Evolutionary conservation across 1,284 basidiomycete species (phyloP).

Genomic region (Naganishia albida): DNA sequence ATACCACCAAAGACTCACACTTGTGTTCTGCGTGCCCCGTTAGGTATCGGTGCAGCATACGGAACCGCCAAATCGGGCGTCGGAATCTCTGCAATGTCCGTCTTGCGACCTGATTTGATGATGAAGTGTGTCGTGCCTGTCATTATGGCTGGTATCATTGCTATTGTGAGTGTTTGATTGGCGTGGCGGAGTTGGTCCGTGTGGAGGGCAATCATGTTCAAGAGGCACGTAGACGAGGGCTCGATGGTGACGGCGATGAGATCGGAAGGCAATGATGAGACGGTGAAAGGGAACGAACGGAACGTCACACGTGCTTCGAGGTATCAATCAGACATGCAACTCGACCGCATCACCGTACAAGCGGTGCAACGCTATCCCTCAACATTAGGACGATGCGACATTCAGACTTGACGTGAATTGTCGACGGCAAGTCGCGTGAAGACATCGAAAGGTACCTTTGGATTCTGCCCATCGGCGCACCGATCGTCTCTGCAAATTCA

Average conservation of each 20-base stretch:
- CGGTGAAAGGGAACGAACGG: background rate
- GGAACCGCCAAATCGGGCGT: slow-evolving; percentile 99
- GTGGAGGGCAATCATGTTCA: too few species aligned
- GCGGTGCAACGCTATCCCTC: too few species aligned
- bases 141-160: slow-evolving; percentile 99
- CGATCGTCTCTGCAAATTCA: too few species aligned
- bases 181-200: background rate
- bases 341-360: too few species aligned
- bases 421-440: too few species aligned
- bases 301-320: too few species aligned
- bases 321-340: too few species aligned
- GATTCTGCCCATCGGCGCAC: too few species aligned
- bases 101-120: slow-evolving; percentile 90
- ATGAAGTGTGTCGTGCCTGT: slow-evolving; percentile 96
- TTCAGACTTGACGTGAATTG: too few species aligned
- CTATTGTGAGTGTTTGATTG: slow-evolving; percentile 59
- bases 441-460: too few species aligned
- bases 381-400: too few species aligned
- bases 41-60: slow-evolving; percentile 58
- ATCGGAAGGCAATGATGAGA: background rate
- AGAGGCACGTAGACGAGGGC: too few species aligned
- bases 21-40: background rate
- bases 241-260: background rate
- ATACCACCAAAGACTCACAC: background rate
- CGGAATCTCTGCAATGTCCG: slow-evolving; percentile 97